Conservation (phyloP, 345 rosid species). For the Aquilaria malaccensis region DNA sequence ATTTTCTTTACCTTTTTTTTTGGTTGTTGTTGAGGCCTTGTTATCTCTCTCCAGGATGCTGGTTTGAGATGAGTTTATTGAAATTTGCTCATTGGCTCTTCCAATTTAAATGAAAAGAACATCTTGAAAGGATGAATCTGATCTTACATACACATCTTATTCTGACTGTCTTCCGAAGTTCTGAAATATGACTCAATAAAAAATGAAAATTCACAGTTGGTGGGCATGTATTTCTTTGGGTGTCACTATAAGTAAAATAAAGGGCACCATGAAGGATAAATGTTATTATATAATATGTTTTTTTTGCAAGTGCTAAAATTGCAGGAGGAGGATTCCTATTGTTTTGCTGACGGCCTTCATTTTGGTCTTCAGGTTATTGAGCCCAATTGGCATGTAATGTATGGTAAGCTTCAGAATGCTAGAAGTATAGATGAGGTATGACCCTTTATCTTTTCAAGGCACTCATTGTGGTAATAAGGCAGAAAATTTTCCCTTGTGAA, state of each 20-base stretch:
- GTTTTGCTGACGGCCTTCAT: slow-evolving; percentile 1
- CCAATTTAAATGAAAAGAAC: neutral
- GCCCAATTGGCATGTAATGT: slow-evolving; percentile 97
- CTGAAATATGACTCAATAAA: neutral
- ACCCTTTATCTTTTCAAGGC: neutral
- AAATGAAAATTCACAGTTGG: neutral
- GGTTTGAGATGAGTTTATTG: too few species aligned
- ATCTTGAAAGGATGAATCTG: neutral
- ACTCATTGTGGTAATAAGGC: too few species aligned
- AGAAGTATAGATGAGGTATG: slow-evolving; percentile 88
- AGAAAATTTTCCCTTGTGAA: neutral
- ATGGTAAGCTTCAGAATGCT: slow-evolving; percentile 60
- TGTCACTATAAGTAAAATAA: neutral
- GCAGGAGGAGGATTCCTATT: neutral
- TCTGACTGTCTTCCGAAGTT: neutral
- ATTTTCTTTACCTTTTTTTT: neutral
- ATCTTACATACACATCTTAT: neutral
- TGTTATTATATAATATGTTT: neutral
- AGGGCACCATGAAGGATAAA: neutral
- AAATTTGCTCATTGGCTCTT: too few species aligned
- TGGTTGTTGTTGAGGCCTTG: neutral
- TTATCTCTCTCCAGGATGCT: too few species aligned
- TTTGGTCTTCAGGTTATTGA: slow-evolving; percentile 71
- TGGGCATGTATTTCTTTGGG: neutral
- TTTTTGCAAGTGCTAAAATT: too few species aligned